Base-by-base conservation (phyloP, 1,284 basidiomycete species). In the Xanthoconium separans region DNA sequence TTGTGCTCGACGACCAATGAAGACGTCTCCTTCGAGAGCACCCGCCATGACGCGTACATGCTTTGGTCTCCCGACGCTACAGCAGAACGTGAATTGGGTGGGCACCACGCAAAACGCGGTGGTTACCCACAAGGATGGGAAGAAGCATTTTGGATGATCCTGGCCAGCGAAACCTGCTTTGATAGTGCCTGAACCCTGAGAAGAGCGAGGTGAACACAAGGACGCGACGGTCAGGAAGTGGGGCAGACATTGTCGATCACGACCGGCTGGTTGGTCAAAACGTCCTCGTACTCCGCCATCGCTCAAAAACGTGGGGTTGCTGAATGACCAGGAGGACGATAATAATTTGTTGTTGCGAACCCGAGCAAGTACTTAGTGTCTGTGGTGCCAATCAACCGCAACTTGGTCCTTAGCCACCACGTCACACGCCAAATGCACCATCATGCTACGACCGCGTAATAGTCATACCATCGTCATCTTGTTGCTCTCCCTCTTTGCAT, bases 141-240 rank as follows among this genome's bases (percentile, higher is more conserved):
- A 98, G 81, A 95, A 98, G 70, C 93, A 96, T 81, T 95, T 95
- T 41, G 95, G 95, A 71, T 96, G 93, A 75, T 98, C 95, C 73
- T 97, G 91, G 44, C 95, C 95, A 57, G 95, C 95, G 71, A 98
- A 98, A 43, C 95, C 95, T 58, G 95, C 95, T 75, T 98, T 98
- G 74, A 98, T 95, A 20, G 93, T 94, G 31, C 95, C 95, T 54
- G 95, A 96, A 60, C 95, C 95, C 93, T 98, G 67, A 43, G 57
- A 51, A 48, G 53, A 59, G 34, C 50, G 55, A 55, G 58, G 55
- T 62, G 55, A 64, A 61, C 60, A 58, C 54, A 60, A 49, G 48
- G 49, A 53, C 47, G 57, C 42, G 53, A 61, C 51, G 59, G 58
- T 44, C 50, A 53, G 59, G 53, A 49, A 57, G 62, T 56, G 58